Evolutionary conservation across 2,329 filamentous ascomycete genomes (phyloP).

Genomic region (Diaporthe helianthi): DNA sequence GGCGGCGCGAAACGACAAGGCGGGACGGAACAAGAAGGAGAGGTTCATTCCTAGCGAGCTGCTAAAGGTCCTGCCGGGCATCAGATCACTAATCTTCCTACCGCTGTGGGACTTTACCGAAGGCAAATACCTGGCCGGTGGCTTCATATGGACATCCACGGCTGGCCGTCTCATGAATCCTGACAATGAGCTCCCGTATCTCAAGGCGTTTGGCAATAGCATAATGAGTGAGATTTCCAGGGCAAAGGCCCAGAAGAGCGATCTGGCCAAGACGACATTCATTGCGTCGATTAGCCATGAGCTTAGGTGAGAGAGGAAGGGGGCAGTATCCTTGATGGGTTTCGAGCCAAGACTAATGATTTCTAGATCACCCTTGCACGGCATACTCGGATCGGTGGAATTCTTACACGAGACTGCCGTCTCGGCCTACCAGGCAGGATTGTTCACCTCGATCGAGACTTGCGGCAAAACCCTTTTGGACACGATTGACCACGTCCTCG

Average conservation of each 20-base stretch:
- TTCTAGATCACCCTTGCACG: conserved; percentile 59
- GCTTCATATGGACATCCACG: conserved; percentile 24
- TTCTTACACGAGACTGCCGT: conserved; percentile 54
- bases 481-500: conserved; percentile 56
- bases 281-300: conserved; percentile 65
- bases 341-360: background rate
- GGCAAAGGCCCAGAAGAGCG: conserved; percentile 45
- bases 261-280: conserved; percentile 59
- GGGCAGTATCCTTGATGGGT: background rate
- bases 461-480: conserved; percentile 56
- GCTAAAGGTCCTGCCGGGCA: conserved; percentile 47
- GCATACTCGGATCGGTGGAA: conserved; percentile 60
- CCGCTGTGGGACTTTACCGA: conserved; percentile 54
- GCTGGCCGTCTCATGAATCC: conserved; percentile 36
- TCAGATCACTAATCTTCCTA: conserved; percentile 54
- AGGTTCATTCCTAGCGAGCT: conserved; percentile 43
- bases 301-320: conserved; percentile 40
- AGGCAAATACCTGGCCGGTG: conserved; percentile 30
- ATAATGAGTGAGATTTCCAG: conserved; percentile 63
- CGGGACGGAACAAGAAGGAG: background rate
- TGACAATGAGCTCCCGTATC: conserved; percentile 51
- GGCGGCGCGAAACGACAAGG: background rate
- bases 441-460: conserved; percentile 54
- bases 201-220: conserved; percentile 57
- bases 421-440: conserved; percentile 49